A percentile compares a stretch with the other conserved stretches of the same genome.
Evolutionary conservation across 768 basidiomycete species (phyloP).

Genomic region (Hortiboletus flavorubellus): DNA sequence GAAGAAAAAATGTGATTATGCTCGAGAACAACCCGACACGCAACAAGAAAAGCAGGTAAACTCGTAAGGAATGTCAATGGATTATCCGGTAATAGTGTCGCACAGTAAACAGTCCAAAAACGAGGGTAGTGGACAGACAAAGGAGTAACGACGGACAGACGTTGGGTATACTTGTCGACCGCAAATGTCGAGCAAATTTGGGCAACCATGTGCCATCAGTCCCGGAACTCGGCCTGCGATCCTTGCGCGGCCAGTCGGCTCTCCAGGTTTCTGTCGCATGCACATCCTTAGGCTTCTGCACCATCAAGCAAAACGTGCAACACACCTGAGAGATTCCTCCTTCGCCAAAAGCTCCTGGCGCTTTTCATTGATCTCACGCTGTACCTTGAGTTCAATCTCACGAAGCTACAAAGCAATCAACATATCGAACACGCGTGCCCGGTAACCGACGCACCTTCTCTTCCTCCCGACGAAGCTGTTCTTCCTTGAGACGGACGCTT

Average conservation of each 20-base stretch:
- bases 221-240: slow-evolving; percentile 74
- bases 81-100: slow-evolving; percentile 36
- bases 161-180: slow-evolving; percentile 35
- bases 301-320: not conserved
- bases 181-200: slow-evolving; percentile 21
- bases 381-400: slow-evolving; percentile 97
- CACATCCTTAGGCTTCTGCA: not conserved
- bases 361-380: slow-evolving; percentile 97
- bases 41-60: slow-evolving; percentile 31
- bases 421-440: not conserved
- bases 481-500: slow-evolving; percentile 96
- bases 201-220: slow-evolving; percentile 39
- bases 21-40: slow-evolving; percentile 16
- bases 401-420: slow-evolving; percentile 57
- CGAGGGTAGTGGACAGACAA: slow-evolving; percentile 35
- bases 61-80: slow-evolving; percentile 35
- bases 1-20: slow-evolving; percentile 22
- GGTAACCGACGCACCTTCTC: slow-evolving; percentile 62
- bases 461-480: slow-evolving; percentile 95
- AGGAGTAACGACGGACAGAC: slow-evolving; percentile 33
- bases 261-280: slow-evolving; percentile 67
- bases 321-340: slow-evolving; percentile 87
- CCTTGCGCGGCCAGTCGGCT: slow-evolving; percentile 89
- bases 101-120: slow-evolving; percentile 32
- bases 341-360: slow-evolving; percentile 94